Conservation (phyloP, 371 early-diverging fungal genomes). For the Parasitella parasitica region DNA sequence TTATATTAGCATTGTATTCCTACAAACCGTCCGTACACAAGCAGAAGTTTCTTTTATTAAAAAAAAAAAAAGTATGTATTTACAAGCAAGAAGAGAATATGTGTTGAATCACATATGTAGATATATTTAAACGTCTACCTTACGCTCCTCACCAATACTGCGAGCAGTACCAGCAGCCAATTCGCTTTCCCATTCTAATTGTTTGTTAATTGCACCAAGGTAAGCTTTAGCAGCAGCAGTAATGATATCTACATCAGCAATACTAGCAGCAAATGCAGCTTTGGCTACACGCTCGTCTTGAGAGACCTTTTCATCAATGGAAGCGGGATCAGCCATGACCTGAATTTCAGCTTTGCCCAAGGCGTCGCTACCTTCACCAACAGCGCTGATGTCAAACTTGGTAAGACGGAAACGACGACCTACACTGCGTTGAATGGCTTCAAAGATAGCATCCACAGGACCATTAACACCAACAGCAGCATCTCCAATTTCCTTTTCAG, state of each 20-base stretch:
- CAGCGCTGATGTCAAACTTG: constrained; percentile 81
- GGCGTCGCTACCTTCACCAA: constrained; percentile 85
- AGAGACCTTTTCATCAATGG: neutral
- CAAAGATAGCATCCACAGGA: constrained; percentile 85
- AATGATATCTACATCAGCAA: constrained; percentile 82
- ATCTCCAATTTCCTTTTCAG: constrained; percentile 53
- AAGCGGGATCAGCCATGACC: constrained; percentile 43
- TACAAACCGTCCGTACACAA: too few species aligned
- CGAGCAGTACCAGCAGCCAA: constrained; percentile 28
- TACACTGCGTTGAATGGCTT: constrained; percentile 78
- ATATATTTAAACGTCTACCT: constrained; percentile 41
- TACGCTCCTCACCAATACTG: constrained; percentile 43
- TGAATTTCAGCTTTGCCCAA: constrained; percentile 84
- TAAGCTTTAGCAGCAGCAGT: constrained; percentile 86
- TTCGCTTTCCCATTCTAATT: constrained; percentile 48
- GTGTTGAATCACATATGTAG: neutral
- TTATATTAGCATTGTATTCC: too few species aligned
- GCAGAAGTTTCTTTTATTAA: neutral
- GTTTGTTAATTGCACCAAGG: constrained; percentile 78
- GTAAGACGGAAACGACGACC: constrained; percentile 61
- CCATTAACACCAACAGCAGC: constrained; percentile 80
- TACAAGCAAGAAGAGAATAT: neutral
- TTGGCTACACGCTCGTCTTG: constrained; percentile 21
- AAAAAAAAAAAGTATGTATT: constrained; percentile 1
- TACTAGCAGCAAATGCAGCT: constrained; percentile 66